Base-by-base conservation (phyloP, 441 rosid species). In the Gossypium davidsonii region DNA sequence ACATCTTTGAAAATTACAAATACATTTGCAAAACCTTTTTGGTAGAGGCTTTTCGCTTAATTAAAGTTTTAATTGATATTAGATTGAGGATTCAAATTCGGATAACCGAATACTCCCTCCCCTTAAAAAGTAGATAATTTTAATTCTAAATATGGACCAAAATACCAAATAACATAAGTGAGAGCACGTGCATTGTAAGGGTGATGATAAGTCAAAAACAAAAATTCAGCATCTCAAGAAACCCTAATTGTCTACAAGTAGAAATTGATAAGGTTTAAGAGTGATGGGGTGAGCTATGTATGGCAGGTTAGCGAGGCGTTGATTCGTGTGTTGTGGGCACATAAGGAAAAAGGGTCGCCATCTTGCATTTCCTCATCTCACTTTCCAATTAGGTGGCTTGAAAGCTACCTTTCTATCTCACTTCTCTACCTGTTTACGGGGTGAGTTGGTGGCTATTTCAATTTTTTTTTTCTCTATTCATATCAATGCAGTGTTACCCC, bases 311-410 rank as follows among this genome's bases (percentile, higher is more conserved):
- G 49, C 53, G n/a, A 48, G 26, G n/a, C 4, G 20, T 63, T 68
- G 49, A 44, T 44, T 14, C n/a, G 15, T 4, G 15, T 12, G 53
- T 49, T 2, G 55, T 21, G 55, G 72, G 75, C 26, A 67, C 68
- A 74, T 58, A 49, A 6, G 73, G 73, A 73, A 78, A 62, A 78
- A 62, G 72, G 20, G 88, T 84, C 87, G 46, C 82, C 70, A 3
- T 85, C 89, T 77, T 1, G 51, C 78, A 77, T 81, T 84, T 82
- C 85, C 75, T 78, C 80, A n/a, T 49, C 53, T 79, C 77, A 73
- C 79, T 73, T 80, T 81, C 83, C 68, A 74, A 81, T 74, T 81
- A 81, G 88, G 82, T 87, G 89, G 86, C 80, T 67, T 68, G 85
- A 87, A 49, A 71, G 78, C 61, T 85, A 81, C 87, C 14, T 31